phyloP scores from a whole-genome alignment of 768 basidiomycete species.

The Lentinula sp. region DNA sequence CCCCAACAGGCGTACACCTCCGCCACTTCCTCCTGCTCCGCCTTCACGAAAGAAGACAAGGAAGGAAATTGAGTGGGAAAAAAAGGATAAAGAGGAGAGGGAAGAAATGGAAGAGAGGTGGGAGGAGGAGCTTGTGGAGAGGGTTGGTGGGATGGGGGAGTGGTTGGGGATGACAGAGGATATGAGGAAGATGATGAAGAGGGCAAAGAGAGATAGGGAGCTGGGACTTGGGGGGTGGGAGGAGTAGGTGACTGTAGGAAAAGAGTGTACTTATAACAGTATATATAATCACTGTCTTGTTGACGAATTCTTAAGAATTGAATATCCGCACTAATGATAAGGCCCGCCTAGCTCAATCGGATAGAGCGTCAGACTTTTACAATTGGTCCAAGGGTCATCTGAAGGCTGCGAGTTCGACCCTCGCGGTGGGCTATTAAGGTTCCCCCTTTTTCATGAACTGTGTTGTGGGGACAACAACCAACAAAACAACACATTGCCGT shows the following conservation, averaged over 20 bases:
- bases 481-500: too few relatives aligned
- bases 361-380: slow-evolving; percentile 54
- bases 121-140: slow-evolving; percentile 75
- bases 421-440: slow-evolving; percentile 62
- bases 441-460: neutral
- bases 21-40: slow-evolving; percentile 64
- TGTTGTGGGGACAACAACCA: too few relatives aligned
- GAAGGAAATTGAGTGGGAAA: slow-evolving; percentile 69
- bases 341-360: slow-evolving; percentile 62
- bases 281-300: neutral
- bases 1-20: slow-evolving; percentile 65
- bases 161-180: slow-evolving; percentile 44
- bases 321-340: neutral
- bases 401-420: slow-evolving; percentile 85
- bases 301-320: too few relatives aligned
- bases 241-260: slow-evolving; percentile 19
- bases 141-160: slow-evolving; percentile 59
- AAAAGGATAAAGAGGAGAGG: slow-evolving; percentile 75
- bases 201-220: slow-evolving; percentile 59
- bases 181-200: slow-evolving; percentile 48
- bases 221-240: slow-evolving; percentile 46
- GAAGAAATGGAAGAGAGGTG: slow-evolving; percentile 74
- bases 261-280: too few relatives aligned
- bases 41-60: slow-evolving; percentile 75
- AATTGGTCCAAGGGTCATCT: slow-evolving; percentile 36